phyloP scores from a whole-genome alignment of 495 filamentous ascomycete genomes.

The Xylaria flabelliformis region DNA sequence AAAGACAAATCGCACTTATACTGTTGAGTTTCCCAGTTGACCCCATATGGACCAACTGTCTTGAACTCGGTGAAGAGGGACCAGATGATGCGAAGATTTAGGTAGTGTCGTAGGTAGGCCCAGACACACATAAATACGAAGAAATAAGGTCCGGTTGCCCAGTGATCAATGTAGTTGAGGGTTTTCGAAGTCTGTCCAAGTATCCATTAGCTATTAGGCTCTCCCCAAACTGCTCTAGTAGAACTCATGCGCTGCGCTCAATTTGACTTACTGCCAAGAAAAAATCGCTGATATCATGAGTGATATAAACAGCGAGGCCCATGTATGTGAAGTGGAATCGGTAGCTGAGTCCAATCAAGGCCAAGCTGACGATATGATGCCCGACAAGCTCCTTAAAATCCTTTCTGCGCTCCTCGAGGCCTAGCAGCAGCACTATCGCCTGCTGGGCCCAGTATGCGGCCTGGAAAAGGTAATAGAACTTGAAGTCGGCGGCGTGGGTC shows the following conservation, averaged over 20 bases:
- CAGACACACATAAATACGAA: constrained; percentile 81
- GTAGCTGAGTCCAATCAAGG: constrained; percentile 89
- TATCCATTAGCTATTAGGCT: constrained; percentile 20
- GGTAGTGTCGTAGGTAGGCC: constrained; percentile 90
- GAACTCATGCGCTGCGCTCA: neutral
- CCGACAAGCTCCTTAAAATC: constrained; percentile 95
- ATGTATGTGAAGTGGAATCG: constrained; percentile 98
- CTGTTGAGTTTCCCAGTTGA: constrained; percentile 83
- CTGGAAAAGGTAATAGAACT: constrained; percentile 96
- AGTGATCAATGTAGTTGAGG: constrained; percentile 87
- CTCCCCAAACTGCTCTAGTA: neutral
- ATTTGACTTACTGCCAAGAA: constrained; percentile 83
- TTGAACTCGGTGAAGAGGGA: constrained; percentile 86
- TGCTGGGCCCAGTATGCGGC: constrained; percentile 97
- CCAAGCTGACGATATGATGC: constrained; percentile 90
- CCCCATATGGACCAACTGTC: constrained; percentile 84
- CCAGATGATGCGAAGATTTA: constrained; percentile 88
- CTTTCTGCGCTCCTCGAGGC: constrained; percentile 93
- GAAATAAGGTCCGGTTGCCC: constrained; percentile 82
- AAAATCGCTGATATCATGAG: constrained; percentile 94
- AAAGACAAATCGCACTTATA: constrained; percentile 84
- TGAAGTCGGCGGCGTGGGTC: constrained; percentile 85
- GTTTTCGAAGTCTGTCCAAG: constrained; percentile 80
- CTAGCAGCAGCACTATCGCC: constrained; percentile 84
- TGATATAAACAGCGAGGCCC: constrained; percentile 96